Conservation (phyloP, 306 rosid species). For the Castanea crenata region DNA sequence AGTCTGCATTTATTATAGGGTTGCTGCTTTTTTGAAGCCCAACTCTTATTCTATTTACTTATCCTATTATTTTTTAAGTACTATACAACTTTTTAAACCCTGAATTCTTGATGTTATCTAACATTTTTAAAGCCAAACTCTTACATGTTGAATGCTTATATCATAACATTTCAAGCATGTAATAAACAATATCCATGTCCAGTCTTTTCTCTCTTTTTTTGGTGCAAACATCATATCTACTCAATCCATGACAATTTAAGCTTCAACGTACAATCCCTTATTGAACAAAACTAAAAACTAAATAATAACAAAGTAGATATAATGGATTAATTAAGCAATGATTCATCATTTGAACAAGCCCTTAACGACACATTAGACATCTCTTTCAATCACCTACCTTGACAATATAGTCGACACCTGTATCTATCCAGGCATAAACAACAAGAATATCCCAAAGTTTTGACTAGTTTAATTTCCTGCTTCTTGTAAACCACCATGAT, state of each 20-base stretch:
- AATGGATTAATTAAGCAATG: background rate
- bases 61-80: too few species aligned
- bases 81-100: too few species aligned
- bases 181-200: background rate
- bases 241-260: background rate
- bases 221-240: background rate
- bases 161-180: background rate
- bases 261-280: background rate
- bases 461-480: slow-evolving; percentile 61
- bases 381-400: slow-evolving; percentile 56
- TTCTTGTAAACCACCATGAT: slow-evolving; percentile 84
- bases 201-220: background rate
- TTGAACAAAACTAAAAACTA: background rate
- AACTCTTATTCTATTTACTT: too few species aligned
- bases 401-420: slow-evolving; percentile 84
- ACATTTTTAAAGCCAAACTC: background rate
- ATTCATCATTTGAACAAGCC: background rate
- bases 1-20: too few species aligned
- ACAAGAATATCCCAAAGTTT: slow-evolving; percentile 97
- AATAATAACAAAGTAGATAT: background rate
- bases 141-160: background rate
- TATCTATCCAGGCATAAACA: slow-evolving; percentile 91
- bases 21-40: too few species aligned
- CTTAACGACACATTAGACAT: slow-evolving; percentile 7
- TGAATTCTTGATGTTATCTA: too few species aligned